Evolutionary conservation across 169 alveolate species (phyloP).

Genomic region (Eimeria sp.): DNA sequence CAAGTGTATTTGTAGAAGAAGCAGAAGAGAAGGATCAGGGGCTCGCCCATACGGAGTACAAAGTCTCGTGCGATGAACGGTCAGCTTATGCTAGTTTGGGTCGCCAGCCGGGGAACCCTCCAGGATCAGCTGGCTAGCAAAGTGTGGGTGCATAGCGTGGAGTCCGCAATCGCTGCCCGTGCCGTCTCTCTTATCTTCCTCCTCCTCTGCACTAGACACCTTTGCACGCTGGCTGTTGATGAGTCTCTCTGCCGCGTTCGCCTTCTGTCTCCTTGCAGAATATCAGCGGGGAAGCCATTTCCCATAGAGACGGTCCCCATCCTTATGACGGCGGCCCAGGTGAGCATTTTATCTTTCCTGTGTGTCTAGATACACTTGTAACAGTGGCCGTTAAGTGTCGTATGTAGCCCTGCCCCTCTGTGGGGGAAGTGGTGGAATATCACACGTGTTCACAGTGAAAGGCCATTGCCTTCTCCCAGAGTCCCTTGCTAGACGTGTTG

Average conservation of each 20-base stretch:
- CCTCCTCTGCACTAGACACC: background rate
- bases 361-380: no score
- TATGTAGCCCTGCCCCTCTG: no score
- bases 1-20: conserved; percentile 29
- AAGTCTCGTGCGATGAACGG: conserved; percentile 69
- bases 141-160: background rate
- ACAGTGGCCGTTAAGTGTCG: no score
- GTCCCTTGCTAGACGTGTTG: no score
- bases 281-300: conserved; percentile 41
- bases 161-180: background rate
- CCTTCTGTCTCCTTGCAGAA: background rate
- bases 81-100: background rate
- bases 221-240: background rate
- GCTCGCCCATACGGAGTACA: conserved; percentile 43
- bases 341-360: background rate
- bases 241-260: background rate
- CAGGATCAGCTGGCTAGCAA: background rate
- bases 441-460: no score
- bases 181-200: background rate
- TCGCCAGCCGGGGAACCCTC: background rate
- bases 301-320: conserved; percentile 66
- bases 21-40: conserved; percentile 74
- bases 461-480: no score
- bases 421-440: no score
- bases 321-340: conserved; percentile 67